Evolutionary conservation across 2,329 filamentous ascomycete species (phyloP).

Genomic region (Tolypocladium endophyticum): DNA sequence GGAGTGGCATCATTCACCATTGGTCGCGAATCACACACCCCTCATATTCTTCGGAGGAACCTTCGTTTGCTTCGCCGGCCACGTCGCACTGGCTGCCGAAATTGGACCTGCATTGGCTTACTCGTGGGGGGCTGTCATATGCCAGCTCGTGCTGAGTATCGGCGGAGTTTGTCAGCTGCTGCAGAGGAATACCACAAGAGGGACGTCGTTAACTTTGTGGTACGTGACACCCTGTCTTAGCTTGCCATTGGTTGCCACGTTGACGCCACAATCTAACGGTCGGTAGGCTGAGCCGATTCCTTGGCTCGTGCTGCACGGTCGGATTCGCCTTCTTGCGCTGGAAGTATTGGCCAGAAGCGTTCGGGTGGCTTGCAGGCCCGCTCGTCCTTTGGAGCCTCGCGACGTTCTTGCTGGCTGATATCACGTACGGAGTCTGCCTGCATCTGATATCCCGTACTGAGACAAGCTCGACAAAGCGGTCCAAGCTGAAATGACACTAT

Average conservation of each 20-base stretch:
- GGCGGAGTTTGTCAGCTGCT: slow-evolving; percentile 6
- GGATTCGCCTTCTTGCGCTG: slow-evolving; percentile 6
- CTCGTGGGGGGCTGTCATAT: slow-evolving; percentile 8
- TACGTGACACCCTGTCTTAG: not conserved
- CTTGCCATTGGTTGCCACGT: not conserved
- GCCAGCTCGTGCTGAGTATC: slow-evolving; percentile 5
- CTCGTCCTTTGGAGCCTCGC: slow-evolving; percentile 5
- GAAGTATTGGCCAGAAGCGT: slow-evolving; percentile 7
- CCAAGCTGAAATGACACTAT: not conserved
- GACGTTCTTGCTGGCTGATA: slow-evolving; percentile 3
- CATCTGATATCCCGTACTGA: slow-evolving; percentile 1
- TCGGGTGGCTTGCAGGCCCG: slow-evolving; percentile 4
- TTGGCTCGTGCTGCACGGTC: slow-evolving; percentile 6
- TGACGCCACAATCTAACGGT: not conserved
- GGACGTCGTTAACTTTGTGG: slow-evolving; percentile 6
- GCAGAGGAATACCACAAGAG: slow-evolving; percentile 5
- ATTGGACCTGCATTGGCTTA: slow-evolving; percentile 7
- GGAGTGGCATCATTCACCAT: slow-evolving; percentile 6
- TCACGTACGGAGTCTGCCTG: slow-evolving; percentile 4
- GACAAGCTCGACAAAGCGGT: not conserved
- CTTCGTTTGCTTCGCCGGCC: slow-evolving; percentile 5
- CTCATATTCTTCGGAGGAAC: slow-evolving; percentile 4
- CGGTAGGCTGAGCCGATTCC: slow-evolving; percentile 5
- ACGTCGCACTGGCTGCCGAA: slow-evolving; percentile 6
- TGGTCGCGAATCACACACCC: slow-evolving; percentile 4